These are phyloP conservation scores for Fraxinus pennsylvanica DNA, from an alignment of 257 asterid species.

Conservation along the genomic window DNA sequence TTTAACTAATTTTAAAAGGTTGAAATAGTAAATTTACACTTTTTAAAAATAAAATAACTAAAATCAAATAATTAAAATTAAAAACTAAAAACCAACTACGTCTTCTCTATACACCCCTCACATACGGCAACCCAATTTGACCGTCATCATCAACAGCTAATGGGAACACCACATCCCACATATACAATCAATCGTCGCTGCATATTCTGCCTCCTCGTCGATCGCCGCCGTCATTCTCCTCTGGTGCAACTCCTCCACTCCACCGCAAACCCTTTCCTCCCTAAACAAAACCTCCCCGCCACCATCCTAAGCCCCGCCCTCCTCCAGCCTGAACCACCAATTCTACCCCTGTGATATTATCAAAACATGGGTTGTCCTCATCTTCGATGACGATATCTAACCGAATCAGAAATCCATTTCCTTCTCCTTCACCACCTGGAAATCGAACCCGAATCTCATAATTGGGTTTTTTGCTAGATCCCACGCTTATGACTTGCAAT, in stretches of 20 bases:
- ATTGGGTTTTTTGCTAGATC: constrained; percentile 86
- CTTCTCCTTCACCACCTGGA: constrained; percentile 72
- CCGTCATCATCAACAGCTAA: constrained; percentile 83
- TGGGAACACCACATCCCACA: constrained; percentile 79
- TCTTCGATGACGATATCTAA: constrained; percentile 83
- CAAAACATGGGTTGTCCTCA: constrained; percentile 64
- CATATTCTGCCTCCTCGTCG: constrained; percentile 63
- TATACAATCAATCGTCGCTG: constrained; percentile 60
- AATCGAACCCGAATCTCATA: constrained; percentile 59
- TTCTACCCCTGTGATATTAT: constrained; percentile 64
- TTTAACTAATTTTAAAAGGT: too few species aligned
- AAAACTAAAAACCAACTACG: too few species aligned
- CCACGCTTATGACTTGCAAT: constrained; percentile 63
- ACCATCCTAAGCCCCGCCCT: constrained; percentile 53
- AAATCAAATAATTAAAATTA: too few species aligned
- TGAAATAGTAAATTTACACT: too few species aligned
- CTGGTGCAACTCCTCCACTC: constrained; percentile 84
- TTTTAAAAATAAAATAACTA: too few species aligned
- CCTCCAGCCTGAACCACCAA: constrained; percentile 73
- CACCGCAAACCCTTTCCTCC: constrained; percentile 43
- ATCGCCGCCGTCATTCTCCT: constrained; percentile 64
- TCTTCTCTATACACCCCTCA: too few species aligned
- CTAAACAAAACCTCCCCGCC: constrained; percentile 56
- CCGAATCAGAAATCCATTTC: constrained; percentile 52
- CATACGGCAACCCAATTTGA: constrained; percentile 22